Base-by-base conservation (phyloP, 2,329 filamentous ascomycete genomes). In the Mollisia scopiformis region DNA sequence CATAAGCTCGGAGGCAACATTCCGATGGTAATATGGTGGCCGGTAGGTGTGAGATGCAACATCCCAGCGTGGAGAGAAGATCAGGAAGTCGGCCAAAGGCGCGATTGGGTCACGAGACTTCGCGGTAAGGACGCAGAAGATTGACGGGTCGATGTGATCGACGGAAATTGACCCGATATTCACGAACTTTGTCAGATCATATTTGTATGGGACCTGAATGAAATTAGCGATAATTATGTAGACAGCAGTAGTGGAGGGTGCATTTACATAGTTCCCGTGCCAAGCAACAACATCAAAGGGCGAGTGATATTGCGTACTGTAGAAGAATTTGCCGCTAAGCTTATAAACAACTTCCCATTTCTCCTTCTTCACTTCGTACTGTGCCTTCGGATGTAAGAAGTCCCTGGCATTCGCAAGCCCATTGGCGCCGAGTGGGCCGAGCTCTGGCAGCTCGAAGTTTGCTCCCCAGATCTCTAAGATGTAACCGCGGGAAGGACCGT, bases 261-360 rank as follows among this genome's bases (percentile, higher is more conserved):
- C n/a, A n/a, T 62, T 55, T 52, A 64, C 59, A 73, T 10, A 71
- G 61, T 85, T 91, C 39, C 90, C 90, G 72, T 93, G 90, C 89
- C 89, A 93, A 3, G 86, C 88, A 1, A 92, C 89, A 0, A 93
- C 84, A 69, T 93, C 89, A 68, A 92, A 93, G 0, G 90, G 89
- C 0, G 85, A 87, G 73, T 92, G 90, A 10, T 80, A 71, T 75
- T 92, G 89, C 46, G 74, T 79, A 23, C 86, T 86, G 54, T 78
- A 76, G 77, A 89, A 91, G 58, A 91, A 82, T 39, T 80, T 79
- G 67, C 88, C 87, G 71, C 84, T 84, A 67, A 90, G 87, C 73
- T 90, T 90, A 75, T 80, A 81, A 27, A 67, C 37, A 19, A 69
- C 61, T 14, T 62, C 59, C 66, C 66, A 70, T 47, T 73, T 1